A percentile compares a stretch with the other conserved stretches of the same genome.
phyloP scores from a whole-genome alignment of 306 rosid genomes.

The Vigna mungo region DNA sequence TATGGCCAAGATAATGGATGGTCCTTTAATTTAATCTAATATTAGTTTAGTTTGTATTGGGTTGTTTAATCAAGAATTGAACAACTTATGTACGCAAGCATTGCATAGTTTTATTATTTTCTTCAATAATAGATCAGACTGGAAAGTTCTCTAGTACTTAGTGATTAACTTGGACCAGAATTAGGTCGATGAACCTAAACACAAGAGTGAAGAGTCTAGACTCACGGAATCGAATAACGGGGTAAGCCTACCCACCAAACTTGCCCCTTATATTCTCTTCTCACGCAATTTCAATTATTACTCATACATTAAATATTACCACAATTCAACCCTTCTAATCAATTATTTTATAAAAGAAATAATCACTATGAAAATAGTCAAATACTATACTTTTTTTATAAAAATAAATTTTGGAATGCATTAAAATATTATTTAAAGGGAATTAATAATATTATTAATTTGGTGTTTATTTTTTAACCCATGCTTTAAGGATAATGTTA shows the following conservation, averaged over 20 bases:
- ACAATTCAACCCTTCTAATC: too few relatives aligned
- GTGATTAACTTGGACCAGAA: not conserved
- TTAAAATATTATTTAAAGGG: too few relatives aligned
- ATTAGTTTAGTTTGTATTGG: conserved; percentile 16
- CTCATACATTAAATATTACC: too few relatives aligned
- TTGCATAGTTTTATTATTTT: not conserved
- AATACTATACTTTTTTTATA: too few relatives aligned
- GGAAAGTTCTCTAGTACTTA: conserved; percentile 11
- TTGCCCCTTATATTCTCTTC: not conserved
- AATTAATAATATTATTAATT: too few relatives aligned
- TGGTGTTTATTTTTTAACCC: too few relatives aligned
- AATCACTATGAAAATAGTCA: too few relatives aligned
- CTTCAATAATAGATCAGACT: not conserved
- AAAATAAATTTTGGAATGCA: too few relatives aligned
- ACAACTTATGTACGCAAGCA: not conserved
- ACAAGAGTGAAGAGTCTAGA: conserved; percentile 24
- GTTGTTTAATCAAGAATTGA: conserved; percentile 21
- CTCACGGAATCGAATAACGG: not conserved
- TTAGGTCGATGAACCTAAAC: not conserved
- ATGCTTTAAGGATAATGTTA: not conserved
- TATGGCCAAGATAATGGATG: conserved; percentile 12
- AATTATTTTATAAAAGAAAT: too few relatives aligned
- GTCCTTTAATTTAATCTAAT: conserved; percentile 21
- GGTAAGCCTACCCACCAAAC: not conserved
- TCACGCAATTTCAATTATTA: not conserved